A percentile compares a stretch with the other conserved stretches of the same genome.
Conservation (phyloP, 2,329 filamentous ascomycete species). For the Alternaria atra region DNA sequence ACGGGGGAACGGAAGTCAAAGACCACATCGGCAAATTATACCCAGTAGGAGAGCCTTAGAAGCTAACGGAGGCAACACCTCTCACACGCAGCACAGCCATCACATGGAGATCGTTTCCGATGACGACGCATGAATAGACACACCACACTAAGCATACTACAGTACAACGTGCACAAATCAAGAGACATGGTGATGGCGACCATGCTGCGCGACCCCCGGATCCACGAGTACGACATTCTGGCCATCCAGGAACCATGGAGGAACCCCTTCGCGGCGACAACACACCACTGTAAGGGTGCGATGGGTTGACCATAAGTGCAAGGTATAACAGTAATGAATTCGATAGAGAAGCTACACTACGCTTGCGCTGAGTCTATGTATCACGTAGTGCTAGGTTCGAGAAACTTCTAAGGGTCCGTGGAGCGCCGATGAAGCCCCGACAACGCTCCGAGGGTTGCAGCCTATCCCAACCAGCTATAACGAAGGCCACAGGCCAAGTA, state of each 20-base stretch:
- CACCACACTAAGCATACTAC: slow-evolving; percentile 28
- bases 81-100: no score
- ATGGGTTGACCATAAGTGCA: no score
- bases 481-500: no score
- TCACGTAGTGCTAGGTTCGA: no score
- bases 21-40: slow-evolving; percentile 14
- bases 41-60: slow-evolving; percentile 16
- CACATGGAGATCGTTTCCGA: slow-evolving; percentile 20
- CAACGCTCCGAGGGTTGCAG: no score
- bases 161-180: slow-evolving; percentile 32
- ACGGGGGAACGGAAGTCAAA: slow-evolving; percentile 6
- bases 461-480: no score
- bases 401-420: no score
- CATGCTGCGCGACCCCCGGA: slow-evolving; percentile 29
- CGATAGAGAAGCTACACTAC: no score
- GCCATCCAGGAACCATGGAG: slow-evolving; percentile 28
- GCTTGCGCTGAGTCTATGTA: no score
- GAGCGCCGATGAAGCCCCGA: no score
- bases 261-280: slow-evolving; percentile 14
- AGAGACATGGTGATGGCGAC: slow-evolving; percentile 32
- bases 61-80: slow-evolving; percentile 8
- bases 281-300: no score
- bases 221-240: slow-evolving; percentile 31
- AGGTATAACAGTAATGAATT: no score
- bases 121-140: slow-evolving; percentile 21